Conservation (phyloP, 805 yeast species). For the Kazachstania taianensis region DNA sequence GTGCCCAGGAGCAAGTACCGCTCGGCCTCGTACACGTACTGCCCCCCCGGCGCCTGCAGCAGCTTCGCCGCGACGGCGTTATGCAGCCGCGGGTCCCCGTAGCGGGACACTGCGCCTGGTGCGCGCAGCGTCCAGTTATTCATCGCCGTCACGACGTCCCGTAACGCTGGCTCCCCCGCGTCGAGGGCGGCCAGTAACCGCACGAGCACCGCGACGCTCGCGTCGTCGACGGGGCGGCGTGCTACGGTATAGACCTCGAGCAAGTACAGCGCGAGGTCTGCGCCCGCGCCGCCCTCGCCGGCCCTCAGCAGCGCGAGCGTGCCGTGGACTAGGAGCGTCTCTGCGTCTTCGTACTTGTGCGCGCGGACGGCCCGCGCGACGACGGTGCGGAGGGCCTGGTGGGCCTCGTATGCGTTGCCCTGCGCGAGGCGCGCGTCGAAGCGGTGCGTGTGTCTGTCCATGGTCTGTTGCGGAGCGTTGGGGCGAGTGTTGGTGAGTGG, state of each 20-base stretch:
- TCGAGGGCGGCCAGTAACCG: slow-evolving; percentile 37
- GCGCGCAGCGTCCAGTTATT: slow-evolving; percentile 53
- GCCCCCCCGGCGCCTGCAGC: slow-evolving; percentile 36
- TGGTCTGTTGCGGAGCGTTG: too few species aligned
- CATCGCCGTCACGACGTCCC: slow-evolving; percentile 56
- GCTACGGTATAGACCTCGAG: slow-evolving; percentile 57
- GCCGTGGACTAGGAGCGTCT: slow-evolving; percentile 63
- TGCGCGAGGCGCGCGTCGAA: slow-evolving; percentile 58
- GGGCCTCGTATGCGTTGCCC: slow-evolving; percentile 88
- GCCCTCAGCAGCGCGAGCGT: slow-evolving; percentile 57
- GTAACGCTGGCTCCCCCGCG: slow-evolving; percentile 49
- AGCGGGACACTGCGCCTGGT: slow-evolving; percentile 33
- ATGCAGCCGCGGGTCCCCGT: slow-evolving; percentile 71
- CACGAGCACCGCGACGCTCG: slow-evolving; percentile 38
- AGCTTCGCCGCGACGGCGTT: slow-evolving; percentile 63
- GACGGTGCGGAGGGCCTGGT: slow-evolving; percentile 85
- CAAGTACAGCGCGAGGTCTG: slow-evolving; percentile 65
- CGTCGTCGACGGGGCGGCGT: slow-evolving; percentile 33
- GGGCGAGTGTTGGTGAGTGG: too few species aligned
- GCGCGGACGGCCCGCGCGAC: slow-evolving; percentile 72
- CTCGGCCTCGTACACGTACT: slow-evolving; percentile 56
- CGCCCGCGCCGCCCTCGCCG: slow-evolving; percentile 68
- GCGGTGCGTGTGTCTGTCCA: too few species aligned
- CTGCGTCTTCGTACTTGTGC: slow-evolving; percentile 59
- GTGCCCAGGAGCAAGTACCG: slow-evolving; percentile 62